Percentiles rank a stretch among this genome's conserved stretches.
Conservation (phyloP, 257 asterid species). For the Lycium ferocissimum region DNA sequence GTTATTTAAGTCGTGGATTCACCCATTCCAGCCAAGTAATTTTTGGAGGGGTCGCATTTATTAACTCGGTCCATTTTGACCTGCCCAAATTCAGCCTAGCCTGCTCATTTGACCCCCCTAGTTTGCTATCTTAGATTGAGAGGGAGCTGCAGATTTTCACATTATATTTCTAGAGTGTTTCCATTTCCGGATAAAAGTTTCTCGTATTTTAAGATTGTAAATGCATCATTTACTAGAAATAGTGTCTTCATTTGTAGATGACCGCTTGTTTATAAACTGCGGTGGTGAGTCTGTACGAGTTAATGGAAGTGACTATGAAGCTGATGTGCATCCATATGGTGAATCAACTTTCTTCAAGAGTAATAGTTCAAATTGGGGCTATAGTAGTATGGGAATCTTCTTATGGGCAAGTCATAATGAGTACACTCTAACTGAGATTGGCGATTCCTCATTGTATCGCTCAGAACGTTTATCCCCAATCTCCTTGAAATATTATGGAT, state of each 20-base stretch:
- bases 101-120: too few relatives aligned
- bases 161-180: neutral
- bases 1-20: too few relatives aligned
- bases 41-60: too few relatives aligned
- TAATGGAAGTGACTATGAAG: conserved; percentile 31
- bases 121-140: too few relatives aligned
- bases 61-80: too few relatives aligned
- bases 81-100: too few relatives aligned
- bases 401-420: neutral
- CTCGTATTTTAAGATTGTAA: neutral
- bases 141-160: neutral
- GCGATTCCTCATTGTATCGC: conserved; percentile 32
- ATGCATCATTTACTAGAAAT: neutral
- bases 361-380: conserved; percentile 32
- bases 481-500: conserved; percentile 46
- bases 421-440: neutral
- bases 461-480: conserved; percentile 37
- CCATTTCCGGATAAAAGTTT: neutral
- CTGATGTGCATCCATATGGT: conserved; percentile 27
- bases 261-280: conserved; percentile 36
- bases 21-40: too few relatives aligned
- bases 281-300: conserved; percentile 15
- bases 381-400: conserved; percentile 44
- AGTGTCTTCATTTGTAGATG: neutral
- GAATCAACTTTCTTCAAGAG: conserved; percentile 32